Evolutionary conservation across 345 rosid genomes (phyloP), one percentile per base, ranked within the genome.

Genomic region (Cardamine resedifolia): DNA sequence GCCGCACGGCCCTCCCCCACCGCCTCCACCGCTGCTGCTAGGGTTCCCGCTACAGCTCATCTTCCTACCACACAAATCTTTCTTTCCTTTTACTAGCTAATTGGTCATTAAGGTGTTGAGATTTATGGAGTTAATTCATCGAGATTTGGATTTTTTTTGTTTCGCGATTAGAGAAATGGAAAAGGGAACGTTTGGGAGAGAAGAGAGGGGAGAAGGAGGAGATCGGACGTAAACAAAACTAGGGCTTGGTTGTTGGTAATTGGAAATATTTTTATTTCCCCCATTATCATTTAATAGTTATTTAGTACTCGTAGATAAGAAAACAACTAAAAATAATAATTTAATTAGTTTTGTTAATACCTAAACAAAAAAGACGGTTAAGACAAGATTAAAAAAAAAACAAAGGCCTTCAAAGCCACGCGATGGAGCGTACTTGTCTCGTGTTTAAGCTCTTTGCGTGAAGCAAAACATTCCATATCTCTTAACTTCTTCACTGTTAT

Each of bases 401-500:
- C 39, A 36, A 67, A 66, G 21, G 15, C 73, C 66, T 70, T 82
- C 48, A 85, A 89, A 88, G 98, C 92, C 81, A 89, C 88, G 98
- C 97, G 91, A 87, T 76, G 78, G 81, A 86, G 89, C 90, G 90
- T 87, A 87, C 71, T 81, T 70, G 74, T 77, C 79, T 77, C 85
- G 58, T 71, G 77, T 76, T 83, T 84, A 79, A 86, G 94, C 92
- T 81, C 89, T 83, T 93, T 90, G 97, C 98, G 98, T 93, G 92
- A 93, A 93, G 96, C 92, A 90, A 93, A 84, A 85, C 96, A 87
- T 84, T 93, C 88, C 83, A 84, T 79, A 75, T 43, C 61, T 77
- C 81, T 70, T 85, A 80, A 51, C 53, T 66, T 51, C 69, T 59
- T 51, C 72, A 44, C 45, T 55, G 39, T 64, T 21, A 21, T 56